Percentiles rank a stretch among this genome's conserved stretches.
Evolutionary conservation across 345 rosid species (phyloP).

Genomic region (Citrus australasica): DNA sequence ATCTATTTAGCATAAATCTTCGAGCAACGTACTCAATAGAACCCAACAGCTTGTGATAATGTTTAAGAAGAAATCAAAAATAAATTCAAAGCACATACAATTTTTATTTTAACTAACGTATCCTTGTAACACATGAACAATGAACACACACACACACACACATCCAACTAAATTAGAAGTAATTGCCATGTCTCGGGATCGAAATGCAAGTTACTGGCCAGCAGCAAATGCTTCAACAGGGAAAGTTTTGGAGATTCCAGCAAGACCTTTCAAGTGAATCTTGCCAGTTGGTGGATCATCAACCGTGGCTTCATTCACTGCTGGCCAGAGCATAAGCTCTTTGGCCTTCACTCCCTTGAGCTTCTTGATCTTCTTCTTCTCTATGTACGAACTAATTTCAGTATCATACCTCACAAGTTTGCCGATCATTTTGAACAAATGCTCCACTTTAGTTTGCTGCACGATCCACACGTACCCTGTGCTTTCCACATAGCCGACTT

Average conservation of each 20-base stretch:
- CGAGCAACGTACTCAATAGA: no score
- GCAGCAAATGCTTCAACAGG: constrained; percentile 42
- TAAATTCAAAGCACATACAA: no score
- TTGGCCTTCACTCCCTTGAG: constrained; percentile 63
- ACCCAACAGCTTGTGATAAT: no score
- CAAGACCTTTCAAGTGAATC: constrained; percentile 53
- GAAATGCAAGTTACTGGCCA: constrained; percentile 9
- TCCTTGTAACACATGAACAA: no score
- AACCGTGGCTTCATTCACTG: constrained; percentile 39
- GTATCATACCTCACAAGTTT: constrained; percentile 39
- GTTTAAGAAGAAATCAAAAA: no score
- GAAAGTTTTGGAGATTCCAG: constrained; percentile 59
- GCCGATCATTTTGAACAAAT: constrained; percentile 45
- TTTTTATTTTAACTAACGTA: no score
- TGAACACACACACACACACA: no score
- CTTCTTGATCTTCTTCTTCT: constrained; percentile 38
- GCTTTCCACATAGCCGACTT: constrained; percentile 41
- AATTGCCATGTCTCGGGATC: no score
- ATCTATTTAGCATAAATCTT: no score
- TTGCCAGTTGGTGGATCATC: constrained; percentile 32
- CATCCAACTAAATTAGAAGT: no score
- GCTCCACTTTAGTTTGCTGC: constrained; percentile 42
- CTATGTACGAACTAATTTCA: constrained; percentile 32
- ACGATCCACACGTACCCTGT: constrained; percentile 50
- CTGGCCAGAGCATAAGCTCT: constrained; percentile 56